These are phyloP conservation scores for Cytidiella melzeri DNA, from an alignment of 768 basidiomycete species.

Conservation along the genomic window DNA sequence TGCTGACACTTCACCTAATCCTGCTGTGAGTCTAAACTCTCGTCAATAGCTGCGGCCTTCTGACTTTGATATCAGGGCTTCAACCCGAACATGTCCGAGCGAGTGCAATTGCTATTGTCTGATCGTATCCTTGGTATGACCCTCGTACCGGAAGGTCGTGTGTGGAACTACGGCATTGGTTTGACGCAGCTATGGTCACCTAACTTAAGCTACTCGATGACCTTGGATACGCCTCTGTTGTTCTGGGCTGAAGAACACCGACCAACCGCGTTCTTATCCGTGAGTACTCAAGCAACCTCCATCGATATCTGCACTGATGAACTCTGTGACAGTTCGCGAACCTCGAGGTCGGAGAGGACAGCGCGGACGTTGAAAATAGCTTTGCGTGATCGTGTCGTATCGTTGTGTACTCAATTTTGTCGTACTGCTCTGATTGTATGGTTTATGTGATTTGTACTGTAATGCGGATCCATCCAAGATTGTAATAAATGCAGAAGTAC, in stretches of 20 bases:
- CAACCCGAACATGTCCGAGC: constrained; percentile 98
- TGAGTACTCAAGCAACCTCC: constrained; percentile 34
- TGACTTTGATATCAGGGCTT: constrained; percentile 52
- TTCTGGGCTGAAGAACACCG: constrained; percentile 98
- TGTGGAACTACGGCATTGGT: constrained; percentile 97
- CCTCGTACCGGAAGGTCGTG: constrained; percentile 85
- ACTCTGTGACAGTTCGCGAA: constrained; percentile 64
- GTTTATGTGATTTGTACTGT: constrained; percentile 12
- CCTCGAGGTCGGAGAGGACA: constrained; percentile 86
- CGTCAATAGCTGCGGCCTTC: constrained; percentile 7
- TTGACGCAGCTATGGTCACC: constrained; percentile 89
- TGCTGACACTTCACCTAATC: constrained; percentile 76
- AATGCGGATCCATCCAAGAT: constrained; percentile 6
- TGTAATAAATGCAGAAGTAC: constrained; percentile 12
- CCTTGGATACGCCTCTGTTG: constrained; percentile 83
- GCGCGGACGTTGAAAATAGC: constrained; percentile 93
- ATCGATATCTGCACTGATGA: neutral
- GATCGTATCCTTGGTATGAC: constrained; percentile 97
- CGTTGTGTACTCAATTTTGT: constrained; percentile 12
- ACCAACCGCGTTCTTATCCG: constrained; percentile 89
- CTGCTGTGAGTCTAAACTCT: constrained; percentile 40
- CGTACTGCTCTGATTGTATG: constrained; percentile 9
- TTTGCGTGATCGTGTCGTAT: constrained; percentile 55
- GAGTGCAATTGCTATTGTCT: constrained; percentile 87
- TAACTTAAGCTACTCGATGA: constrained; percentile 74